Base-by-base conservation (phyloP, 106 monocot genomes). In the Posidonia australis region DNA sequence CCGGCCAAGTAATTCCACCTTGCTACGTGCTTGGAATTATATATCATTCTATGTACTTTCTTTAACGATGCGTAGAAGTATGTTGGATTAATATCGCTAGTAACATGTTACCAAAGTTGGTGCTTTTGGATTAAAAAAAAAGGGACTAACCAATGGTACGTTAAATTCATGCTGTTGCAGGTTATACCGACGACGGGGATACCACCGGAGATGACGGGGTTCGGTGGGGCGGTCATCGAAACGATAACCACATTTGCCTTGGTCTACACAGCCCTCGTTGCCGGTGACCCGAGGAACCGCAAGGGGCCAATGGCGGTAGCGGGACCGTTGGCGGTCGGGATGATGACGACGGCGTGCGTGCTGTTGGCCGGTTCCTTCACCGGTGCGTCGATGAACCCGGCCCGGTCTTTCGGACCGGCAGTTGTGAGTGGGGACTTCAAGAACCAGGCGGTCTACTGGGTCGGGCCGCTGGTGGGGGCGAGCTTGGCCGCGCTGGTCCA, bases 311-410 rank as follows among this genome's bases (percentile, higher is more conserved):
- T 28, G 22, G 63, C 58, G 44, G 60, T 20, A 20, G 58, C 62
- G 9, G 81, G 81, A 56, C 62, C 79, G 0, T 20, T 82, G 5
- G 79, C 79, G 1, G 52, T 82, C 1, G 87, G 80, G 20, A 25
- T 83, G 28, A 77, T 83, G 75, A 65, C 64, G 0, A 72, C 77
- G 12, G 70, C 75, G 13, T 80, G 80, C 64, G 80, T 83, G 5
- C 51, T 87, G 51, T 77, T 77, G n/a, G 69, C 73, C 29, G 87
- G 87, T 5, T 80, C 83, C 17, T 76, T 83, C 24, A 87, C 87
- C 0, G 87, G 87, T n/a, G 87, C 67, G 29, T 87, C 87, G 46
- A 87, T 87, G 87, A 87, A 87, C 67, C 87, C 87, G 19, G 83
- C 80, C 20, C 67, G 87, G 19, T 87, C 87, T 0, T 87, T 83